A percentile compares a stretch with the other conserved stretches of the same genome.
phyloP scores from a whole-genome alignment of 192 early-diverging fungal genomes.

The Coemansia sp. region DNA sequence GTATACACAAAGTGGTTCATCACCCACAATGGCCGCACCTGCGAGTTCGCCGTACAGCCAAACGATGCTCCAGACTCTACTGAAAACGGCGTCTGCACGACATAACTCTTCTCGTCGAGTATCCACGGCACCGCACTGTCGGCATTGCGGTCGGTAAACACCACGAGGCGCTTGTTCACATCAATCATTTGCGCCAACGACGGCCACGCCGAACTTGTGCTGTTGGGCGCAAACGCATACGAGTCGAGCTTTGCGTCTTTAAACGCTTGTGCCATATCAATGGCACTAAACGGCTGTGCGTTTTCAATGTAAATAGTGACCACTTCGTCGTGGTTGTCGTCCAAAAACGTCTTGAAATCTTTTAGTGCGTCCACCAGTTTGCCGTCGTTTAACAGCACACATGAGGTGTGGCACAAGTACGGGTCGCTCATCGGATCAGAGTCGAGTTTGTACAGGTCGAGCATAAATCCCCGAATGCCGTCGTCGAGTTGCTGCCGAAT shows the following conservation, averaged over 20 bases:
- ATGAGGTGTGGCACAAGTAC: constrained; percentile 71
- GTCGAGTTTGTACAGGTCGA: constrained; percentile 57
- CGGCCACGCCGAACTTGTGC: constrained; percentile 59
- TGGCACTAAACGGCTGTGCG: constrained; percentile 50
- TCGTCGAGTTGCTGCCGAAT: constrained; percentile 67
- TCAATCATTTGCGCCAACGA: constrained; percentile 66
- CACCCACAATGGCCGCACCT: constrained; percentile 59
- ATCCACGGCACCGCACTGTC: constrained; percentile 65
- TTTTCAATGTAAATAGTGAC: constrained; percentile 78
- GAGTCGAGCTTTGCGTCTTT: constrained; percentile 54
- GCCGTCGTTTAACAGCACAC: constrained; percentile 63
- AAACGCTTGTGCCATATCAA: constrained; percentile 58
- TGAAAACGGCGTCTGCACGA: constrained; percentile 72
- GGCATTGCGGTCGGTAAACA: constrained; percentile 59
- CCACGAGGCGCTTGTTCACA: constrained; percentile 65
- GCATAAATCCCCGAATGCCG: constrained; percentile 73
- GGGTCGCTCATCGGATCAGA: constrained; percentile 18
- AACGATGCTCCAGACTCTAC: constrained; percentile 55
- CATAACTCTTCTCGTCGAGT: constrained; percentile 61
- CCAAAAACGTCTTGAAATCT: constrained; percentile 60
- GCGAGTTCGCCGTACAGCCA: constrained; percentile 48
- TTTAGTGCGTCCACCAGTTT: constrained; percentile 58
- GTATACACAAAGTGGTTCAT: constrained; percentile 76
- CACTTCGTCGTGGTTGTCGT: constrained; percentile 69
- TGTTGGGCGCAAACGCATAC: constrained; percentile 53